Evolutionary conservation across 2,329 filamentous ascomycete genomes (phyloP), one percentile per base, ranked within the genome.

Genomic region (Sporothrix phasma): DNA sequence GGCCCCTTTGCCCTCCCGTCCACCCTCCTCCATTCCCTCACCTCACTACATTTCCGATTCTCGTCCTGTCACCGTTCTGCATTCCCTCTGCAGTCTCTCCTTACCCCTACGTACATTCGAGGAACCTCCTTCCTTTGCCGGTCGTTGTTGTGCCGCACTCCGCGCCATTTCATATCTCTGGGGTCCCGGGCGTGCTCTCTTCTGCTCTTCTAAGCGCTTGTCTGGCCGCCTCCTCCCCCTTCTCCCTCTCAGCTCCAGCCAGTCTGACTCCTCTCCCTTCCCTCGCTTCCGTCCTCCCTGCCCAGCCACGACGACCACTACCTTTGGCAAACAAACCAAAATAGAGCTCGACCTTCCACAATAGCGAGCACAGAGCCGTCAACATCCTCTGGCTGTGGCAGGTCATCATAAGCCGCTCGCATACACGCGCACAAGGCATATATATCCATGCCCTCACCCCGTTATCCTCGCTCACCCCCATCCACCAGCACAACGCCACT

Each of bases 261-360:
- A 51, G 43, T 45, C 58, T 31, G 24, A 51, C 61, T 37, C 56
- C 47, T 58, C 61, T n/a, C 51, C 41, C 43, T 45, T 56, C 51
- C 11, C 41, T 62, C 60, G 24, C 47, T 53, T 31, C 62, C 59
- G 29, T 37, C 56, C 60, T 68, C 67, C 65, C 66, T 66, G 65
- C 66, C 66, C 63, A 65, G 54, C 66, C 66, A 68, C 67, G 56
- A 46, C 53, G 17, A 41, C 34, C 47, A 47, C 43, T n/a, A n/a
- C 43, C 61, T 47, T 66, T 43, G n/a, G 61, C 64, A 63, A 54
- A 61, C 60, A 65, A 39, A 41, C 31, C 64, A 53, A 51, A 58
- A 31, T 61, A 56, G 61, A 47, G 26, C 17, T 47, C 17, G 22
- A n/a, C 26, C 65, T 61, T 67, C 66, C 65, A 64, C 65, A 66